Evolutionary conservation across 805 yeast species (phyloP), one percentile per base, ranked within the genome.

Genomic region (Cyberlindnera maclurae): DNA sequence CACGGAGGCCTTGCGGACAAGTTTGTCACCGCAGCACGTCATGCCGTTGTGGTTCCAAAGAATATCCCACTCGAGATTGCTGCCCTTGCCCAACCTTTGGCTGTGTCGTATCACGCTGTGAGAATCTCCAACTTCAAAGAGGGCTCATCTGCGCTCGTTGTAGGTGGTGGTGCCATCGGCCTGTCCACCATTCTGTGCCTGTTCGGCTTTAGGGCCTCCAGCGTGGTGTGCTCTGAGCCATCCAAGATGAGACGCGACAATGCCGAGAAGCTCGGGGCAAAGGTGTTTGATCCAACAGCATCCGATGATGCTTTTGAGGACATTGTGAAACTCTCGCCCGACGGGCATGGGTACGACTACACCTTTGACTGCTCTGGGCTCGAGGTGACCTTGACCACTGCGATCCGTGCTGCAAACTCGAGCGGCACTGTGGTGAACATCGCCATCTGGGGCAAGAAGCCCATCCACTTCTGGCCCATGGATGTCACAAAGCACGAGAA

Each of bases 61-160:
- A 44, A 50, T 4, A 58, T 70, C 27, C 63, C 69, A 45, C 47
- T 58, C 50, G 69, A 64, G 42, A 56, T 63, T 28, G 77, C 77
- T 5, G 80, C 81, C 2, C 56, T 77, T 36, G 64, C 70, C 26
- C 80, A 77, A 55, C 82, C 83, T 4, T 55, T 77, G 31, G 61
- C 77, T 7, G 82, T 77, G 13, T 69, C 80, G 1, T 75, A 77
- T 71, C 82, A 77, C 48, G 80, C 80, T 1, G 73, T 70, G 4
- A 49, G 68, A 42, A 60, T 59, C 16, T 55, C 72, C 0, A 55
- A 58, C 8, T 59, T 70, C 45, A 40, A 55, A 38, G 55, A 49
- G 9, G 77, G 77, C 15, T 63, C 68, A 29, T 54, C 68, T 6
- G 79, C 77, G 4, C 52, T 72, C 18, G 60, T 73, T n/a, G 45